Conservation (phyloP, 768 basidiomycete species). For the Lyophyllum decastes region DNA sequence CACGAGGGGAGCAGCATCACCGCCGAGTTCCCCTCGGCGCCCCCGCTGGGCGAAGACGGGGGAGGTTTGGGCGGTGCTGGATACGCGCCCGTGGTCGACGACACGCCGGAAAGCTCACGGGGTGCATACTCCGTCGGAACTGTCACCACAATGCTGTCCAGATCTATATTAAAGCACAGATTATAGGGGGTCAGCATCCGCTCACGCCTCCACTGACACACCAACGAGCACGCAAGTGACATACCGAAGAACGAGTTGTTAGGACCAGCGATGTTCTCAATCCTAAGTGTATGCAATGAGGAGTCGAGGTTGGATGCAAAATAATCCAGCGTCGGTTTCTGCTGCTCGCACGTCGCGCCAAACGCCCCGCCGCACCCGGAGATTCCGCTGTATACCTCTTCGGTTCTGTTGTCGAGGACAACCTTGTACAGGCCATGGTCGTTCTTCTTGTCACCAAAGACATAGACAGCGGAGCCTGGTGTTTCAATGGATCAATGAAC, state of each 20-base stretch:
- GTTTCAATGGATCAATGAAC: background rate
- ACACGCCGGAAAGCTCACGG: conserved; percentile 23
- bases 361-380: conserved; percentile 51
- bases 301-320: conserved; percentile 43
- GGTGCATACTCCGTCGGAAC: conserved; percentile 43
- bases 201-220: too few species aligned
- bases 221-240: conserved; percentile 3
- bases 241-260: conserved; percentile 46
- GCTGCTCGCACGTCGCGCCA: conserved; percentile 46
- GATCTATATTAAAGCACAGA: conserved; percentile 26
- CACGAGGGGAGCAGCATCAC: background rate
- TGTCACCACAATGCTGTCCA: conserved; percentile 45
- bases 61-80: background rate
- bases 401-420: conserved; percentile 34
- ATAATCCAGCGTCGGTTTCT: conserved; percentile 41
- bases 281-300: conserved; percentile 36
- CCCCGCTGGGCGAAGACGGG: conserved; percentile 1
- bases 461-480: conserved; percentile 43
- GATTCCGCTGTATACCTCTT: conserved; percentile 36
- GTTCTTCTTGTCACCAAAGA: conserved; percentile 51
- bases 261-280: conserved; percentile 42
- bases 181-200: background rate
- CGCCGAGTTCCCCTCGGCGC: conserved; percentile 1
- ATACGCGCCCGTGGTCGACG: background rate
- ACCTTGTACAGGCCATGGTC: conserved; percentile 48